A percentile compares a stretch with the other conserved stretches of the same genome.
These are phyloP conservation scores for Dryadomyces quercus-mongolicae DNA, from an alignment of 2,329 filamentous ascomycete species.

Conservation along the genomic window DNA sequence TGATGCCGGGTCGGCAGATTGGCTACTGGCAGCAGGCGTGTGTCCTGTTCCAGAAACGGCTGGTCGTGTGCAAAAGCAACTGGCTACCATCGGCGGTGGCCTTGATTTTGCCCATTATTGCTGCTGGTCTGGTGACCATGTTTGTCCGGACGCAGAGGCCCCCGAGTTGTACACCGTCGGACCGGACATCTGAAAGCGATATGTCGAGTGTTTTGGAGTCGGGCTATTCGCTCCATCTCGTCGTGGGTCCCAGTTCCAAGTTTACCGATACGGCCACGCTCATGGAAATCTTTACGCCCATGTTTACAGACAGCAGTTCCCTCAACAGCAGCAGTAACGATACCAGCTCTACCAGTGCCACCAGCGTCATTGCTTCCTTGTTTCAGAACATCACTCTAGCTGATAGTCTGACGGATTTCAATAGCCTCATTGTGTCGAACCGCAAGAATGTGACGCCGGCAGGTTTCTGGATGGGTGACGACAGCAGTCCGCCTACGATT, in stretches of 20 bases:
- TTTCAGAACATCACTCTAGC: slow-evolving; percentile 35
- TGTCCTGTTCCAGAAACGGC: slow-evolving; percentile 67
- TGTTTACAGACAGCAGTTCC: slow-evolving; percentile 16
- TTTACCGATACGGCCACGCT: slow-evolving; percentile 21
- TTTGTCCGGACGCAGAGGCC: slow-evolving; percentile 51
- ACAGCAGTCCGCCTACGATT: slow-evolving; percentile 47
- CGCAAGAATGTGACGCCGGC: slow-evolving; percentile 62
- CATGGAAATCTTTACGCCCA: slow-evolving; percentile 25
- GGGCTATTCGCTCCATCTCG: slow-evolving; percentile 22
- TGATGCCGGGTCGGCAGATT: slow-evolving; percentile 58
- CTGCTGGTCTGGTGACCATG: slow-evolving; percentile 66
- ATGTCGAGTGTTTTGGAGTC: slow-evolving; percentile 26
- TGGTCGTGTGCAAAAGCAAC: slow-evolving; percentile 66
- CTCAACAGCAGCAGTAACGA: slow-evolving; percentile 2
- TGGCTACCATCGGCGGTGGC: slow-evolving; percentile 65
- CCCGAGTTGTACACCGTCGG: slow-evolving; percentile 37
- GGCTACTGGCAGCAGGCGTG: slow-evolving; percentile 57
- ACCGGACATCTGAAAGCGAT: slow-evolving; percentile 30
- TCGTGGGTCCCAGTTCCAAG: slow-evolving; percentile 31
- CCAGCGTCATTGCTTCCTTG: neutral
- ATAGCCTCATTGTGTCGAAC: slow-evolving; percentile 46
- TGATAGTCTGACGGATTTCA: slow-evolving; percentile 56
- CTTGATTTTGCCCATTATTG: slow-evolving; percentile 65
- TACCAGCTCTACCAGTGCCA: slow-evolving; percentile 4
- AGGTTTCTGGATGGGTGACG: slow-evolving; percentile 65